A percentile compares a stretch with the other conserved stretches of the same genome.
Evolutionary conservation across 2,329 filamentous ascomycete genomes (phyloP).

Genomic region (Colletotrichum destructivum): DNA sequence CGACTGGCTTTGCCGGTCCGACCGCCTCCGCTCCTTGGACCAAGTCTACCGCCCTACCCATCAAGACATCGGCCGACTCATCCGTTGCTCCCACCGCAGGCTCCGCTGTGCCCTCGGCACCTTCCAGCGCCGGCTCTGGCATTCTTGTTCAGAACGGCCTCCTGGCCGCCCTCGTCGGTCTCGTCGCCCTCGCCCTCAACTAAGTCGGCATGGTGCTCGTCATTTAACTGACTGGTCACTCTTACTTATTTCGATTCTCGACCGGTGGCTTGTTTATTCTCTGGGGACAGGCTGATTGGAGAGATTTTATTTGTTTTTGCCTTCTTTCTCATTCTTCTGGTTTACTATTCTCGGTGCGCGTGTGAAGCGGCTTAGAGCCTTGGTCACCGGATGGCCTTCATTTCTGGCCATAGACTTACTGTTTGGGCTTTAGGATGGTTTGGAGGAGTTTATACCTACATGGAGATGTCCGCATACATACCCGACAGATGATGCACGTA

Average conservation of each 20-base stretch:
- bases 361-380: constrained; percentile 30
- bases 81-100: constrained; percentile 41
- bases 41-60: constrained; percentile 44
- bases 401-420: constrained; percentile 38
- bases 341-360: constrained; percentile 22
- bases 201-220: constrained; percentile 2
- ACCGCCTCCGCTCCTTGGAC: constrained; percentile 46
- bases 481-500: constrained; percentile 40
- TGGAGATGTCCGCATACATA: constrained; percentile 35
- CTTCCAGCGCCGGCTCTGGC: constrained; percentile 52
- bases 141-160: constrained; percentile 58
- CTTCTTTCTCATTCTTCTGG: constrained; percentile 29
- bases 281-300: constrained; percentile 48
- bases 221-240: constrained; percentile 23
- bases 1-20: constrained; percentile 48
- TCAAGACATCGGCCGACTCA: constrained; percentile 39
- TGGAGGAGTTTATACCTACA: constrained; percentile 37
- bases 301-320: constrained; percentile 31
- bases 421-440: constrained; percentile 21
- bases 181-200: constrained; percentile 56
- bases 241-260: constrained; percentile 41
- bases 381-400: constrained; percentile 42
- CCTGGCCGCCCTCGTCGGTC: constrained; percentile 57
- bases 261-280: constrained; percentile 45
- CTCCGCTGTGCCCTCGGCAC: constrained; percentile 45